A percentile compares a stretch with the other conserved stretches of the same genome.
Conservation (phyloP, 164 flowering plant species). For the Hamamelis virginiana region DNA sequence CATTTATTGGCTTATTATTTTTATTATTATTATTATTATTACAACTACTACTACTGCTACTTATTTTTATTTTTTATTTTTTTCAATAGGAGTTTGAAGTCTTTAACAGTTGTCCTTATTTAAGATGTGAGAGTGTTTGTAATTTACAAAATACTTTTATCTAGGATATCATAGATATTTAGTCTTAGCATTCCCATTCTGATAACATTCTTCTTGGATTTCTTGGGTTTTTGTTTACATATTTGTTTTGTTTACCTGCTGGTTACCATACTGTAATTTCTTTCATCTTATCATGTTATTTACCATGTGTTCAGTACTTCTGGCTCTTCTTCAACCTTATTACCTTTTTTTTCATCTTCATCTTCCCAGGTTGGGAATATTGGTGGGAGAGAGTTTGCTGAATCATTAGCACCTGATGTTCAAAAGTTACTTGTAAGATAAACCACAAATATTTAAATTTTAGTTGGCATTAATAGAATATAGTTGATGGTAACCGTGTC, state of each 20-base stretch:
- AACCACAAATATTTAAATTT: background rate
- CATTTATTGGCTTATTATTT: background rate
- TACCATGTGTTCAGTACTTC: background rate
- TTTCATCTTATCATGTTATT: background rate
- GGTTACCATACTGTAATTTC: no score
- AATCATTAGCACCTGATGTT: constrained; percentile 97
- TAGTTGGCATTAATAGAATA: background rate
- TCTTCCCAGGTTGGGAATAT: constrained; percentile 86
- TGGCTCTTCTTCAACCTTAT: constrained; percentile 3
- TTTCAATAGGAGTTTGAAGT: background rate
- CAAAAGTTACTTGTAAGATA: constrained; percentile 89
- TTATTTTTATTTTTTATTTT: no score
- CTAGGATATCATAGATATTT: background rate
- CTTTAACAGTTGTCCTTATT: background rate
- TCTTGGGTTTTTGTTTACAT: background rate
- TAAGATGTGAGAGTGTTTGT: background rate
- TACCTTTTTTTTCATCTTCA: constrained; percentile 1
- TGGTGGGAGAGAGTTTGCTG: constrained; percentile 99
- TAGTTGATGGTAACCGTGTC: background rate
- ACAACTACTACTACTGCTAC: no score
- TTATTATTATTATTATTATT: background rate
- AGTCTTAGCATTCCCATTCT: background rate
- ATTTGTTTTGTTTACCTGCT: background rate
- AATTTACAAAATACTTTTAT: background rate
- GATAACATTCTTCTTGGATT: background rate